A percentile compares a stretch with the other conserved stretches of the same genome.
Conservation (phyloP, 305 asterid species). For the Andrographis paniculata region DNA sequence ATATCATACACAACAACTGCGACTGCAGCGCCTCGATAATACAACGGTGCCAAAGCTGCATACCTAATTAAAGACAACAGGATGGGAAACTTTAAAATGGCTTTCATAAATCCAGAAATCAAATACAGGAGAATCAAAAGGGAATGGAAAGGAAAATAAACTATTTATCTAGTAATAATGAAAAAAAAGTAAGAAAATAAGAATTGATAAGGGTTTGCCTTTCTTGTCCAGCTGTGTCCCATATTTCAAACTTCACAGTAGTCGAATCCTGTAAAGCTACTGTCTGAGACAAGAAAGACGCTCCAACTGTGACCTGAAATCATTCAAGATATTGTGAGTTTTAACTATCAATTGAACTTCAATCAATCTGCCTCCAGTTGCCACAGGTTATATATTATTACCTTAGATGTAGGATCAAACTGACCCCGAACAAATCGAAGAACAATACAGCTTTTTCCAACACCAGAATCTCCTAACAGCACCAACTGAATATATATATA, state of each 20-base stretch:
- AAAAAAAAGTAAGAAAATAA: slow-evolving; percentile 4
- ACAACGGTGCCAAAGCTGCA: slow-evolving; percentile 79
- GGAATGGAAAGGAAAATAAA: not conserved
- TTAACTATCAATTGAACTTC: slow-evolving; percentile 9
- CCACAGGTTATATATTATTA: slow-evolving; percentile 19
- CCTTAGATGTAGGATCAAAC: slow-evolving; percentile 99
- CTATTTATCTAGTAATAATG: not conserved
- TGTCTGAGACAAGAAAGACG: slow-evolving; percentile 88
- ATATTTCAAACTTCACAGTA: slow-evolving; percentile 94
- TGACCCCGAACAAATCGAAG: slow-evolving; percentile 99
- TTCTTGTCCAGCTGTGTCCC: slow-evolving; percentile 99
- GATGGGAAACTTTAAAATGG: slow-evolving; percentile 11
- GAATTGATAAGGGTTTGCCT: slow-evolving; percentile 34
- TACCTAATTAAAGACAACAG: slow-evolving; percentile 33
- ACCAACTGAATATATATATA: no score
- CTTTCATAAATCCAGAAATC: no score
- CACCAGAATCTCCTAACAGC: slow-evolving; percentile 95
- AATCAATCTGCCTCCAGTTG: slow-evolving; percentile 6
- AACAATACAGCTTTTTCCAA: slow-evolving; percentile 97
- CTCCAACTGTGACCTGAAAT: slow-evolving; percentile 90
- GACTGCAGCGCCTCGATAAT: slow-evolving; percentile 97
- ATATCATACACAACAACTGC: slow-evolving; percentile 82
- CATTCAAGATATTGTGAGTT: slow-evolving; percentile 14
- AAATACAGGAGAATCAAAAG: not conserved
- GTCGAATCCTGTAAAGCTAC: slow-evolving; percentile 89